Base-by-base conservation (phyloP, 345 rosid genomes). In the Eucalyptus globulus region DNA sequence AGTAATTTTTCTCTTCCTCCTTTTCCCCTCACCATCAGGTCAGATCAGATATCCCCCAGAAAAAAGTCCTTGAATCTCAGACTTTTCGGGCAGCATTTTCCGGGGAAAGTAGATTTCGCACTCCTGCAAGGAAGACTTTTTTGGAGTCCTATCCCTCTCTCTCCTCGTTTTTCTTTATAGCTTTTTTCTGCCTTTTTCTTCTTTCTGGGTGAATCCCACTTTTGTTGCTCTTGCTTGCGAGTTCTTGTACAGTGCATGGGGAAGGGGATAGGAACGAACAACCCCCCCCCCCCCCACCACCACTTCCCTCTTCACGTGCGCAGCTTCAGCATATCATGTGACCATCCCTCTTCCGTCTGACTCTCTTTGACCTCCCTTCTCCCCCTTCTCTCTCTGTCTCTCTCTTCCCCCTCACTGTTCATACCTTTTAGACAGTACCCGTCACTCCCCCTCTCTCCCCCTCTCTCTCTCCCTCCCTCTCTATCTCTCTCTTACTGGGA, bases 241-340 rank as follows among this genome's bases (percentile, higher is more conserved):
- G 54, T 43, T 31, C 54, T 24, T 14, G 19, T 34, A 26, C 50
- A 47, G 87, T 27, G 34, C 58, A 2, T 29, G 62, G 62, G 13
- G 62, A 1, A 15, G 50, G n/a, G 53, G 47, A 88, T 29, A 80
- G 26, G n/a, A 80, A 17, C 43, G n/a, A 80, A 17, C 43, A 11
- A 43, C 40, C 40, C 49, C 81, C 80, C 54, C 76, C 26, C 40
- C 40, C 49, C 81, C 80, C 54, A 54, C 26, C 56, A 26, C 62
- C 58, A 53, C 58, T 53, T 72, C 86, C 72, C 88, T 47, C 54
- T 81, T 88, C 93, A 91, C 94, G 91, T 91, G 94, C 89, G 45
- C 37, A 34, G 80, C 83, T 26, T 91, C 93, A 88, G 91, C 90
- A 53, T 67, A 89, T 89, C 93, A 91, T 87, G 94, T 93, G 94